Percentiles rank a stretch among this genome's conserved stretches.
Evolutionary conservation across 2,329 filamentous ascomycete genomes (phyloP).

Genomic region (Phialophora macrospora): DNA sequence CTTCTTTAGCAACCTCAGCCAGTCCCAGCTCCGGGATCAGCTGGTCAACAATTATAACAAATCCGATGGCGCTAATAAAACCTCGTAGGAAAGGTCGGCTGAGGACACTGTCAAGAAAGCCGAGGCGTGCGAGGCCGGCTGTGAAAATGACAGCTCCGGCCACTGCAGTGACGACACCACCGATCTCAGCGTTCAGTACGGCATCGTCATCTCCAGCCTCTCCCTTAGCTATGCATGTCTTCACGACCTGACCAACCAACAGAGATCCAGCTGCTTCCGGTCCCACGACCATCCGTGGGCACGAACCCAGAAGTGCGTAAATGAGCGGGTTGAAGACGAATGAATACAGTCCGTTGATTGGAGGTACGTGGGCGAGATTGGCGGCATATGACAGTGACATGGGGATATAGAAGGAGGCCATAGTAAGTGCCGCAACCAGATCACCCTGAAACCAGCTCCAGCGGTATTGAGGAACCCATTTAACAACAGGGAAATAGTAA

Average conservation of each 20-base stretch:
- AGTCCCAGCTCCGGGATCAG: slow-evolving; percentile 88
- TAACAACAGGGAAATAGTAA: slow-evolving; percentile 90
- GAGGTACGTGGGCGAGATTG: slow-evolving; percentile 89
- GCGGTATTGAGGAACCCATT: slow-evolving; percentile 87
- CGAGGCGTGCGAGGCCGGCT: slow-evolving; percentile 81
- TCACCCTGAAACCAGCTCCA: slow-evolving; percentile 84
- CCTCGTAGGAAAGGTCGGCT: slow-evolving; percentile 90
- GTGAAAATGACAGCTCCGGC: slow-evolving; percentile 87
- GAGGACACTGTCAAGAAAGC: slow-evolving; percentile 92
- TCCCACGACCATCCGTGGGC: slow-evolving; percentile 90
- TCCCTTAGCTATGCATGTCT: slow-evolving; percentile 73
- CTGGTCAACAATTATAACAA: slow-evolving; percentile 95
- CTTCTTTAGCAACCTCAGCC: slow-evolving; percentile 63
- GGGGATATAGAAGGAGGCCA: slow-evolving; percentile 97
- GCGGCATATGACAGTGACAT: slow-evolving; percentile 93
- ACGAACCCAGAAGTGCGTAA: slow-evolving; percentile 89
- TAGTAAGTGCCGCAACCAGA: slow-evolving; percentile 84
- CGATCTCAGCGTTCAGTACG: slow-evolving; percentile 77
- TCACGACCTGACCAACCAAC: slow-evolving; percentile 84
- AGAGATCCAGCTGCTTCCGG: slow-evolving; percentile 93
- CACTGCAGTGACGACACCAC: slow-evolving; percentile 85
- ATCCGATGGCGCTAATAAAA: slow-evolving; percentile 96
- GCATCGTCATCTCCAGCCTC: slow-evolving; percentile 68
- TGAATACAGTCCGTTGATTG: slow-evolving; percentile 90
- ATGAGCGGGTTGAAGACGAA: slow-evolving; percentile 92